phyloP scores from a whole-genome alignment of 2,329 filamentous ascomycete species.

The Penicillium vulpinum region DNA sequence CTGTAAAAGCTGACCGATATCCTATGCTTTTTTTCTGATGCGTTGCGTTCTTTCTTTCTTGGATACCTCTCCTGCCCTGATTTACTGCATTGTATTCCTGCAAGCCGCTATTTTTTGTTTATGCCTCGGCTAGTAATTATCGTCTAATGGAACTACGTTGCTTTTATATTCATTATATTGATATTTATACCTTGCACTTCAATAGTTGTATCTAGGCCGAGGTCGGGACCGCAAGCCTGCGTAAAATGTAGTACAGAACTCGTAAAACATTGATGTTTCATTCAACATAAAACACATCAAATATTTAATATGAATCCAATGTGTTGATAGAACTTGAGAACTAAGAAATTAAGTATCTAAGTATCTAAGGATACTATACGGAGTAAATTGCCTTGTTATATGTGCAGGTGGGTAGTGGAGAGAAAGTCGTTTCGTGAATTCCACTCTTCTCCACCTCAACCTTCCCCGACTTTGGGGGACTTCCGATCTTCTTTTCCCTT shows the following conservation, averaged over 20 bases:
- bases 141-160: slow-evolving; percentile 12
- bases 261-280: no score
- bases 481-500: background rate
- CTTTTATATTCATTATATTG: no score
- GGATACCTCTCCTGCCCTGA: slow-evolving; percentile 29
- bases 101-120: slow-evolving; percentile 16
- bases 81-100: slow-evolving; percentile 26
- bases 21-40: slow-evolving; percentile 4
- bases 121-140: slow-evolving; percentile 20
- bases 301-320: background rate
- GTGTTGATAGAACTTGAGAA: background rate
- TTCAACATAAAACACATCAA: background rate
- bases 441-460: slow-evolving; percentile 5
- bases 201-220: background rate
- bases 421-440: background rate
- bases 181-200: no score
- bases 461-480: slow-evolving; percentile 9
- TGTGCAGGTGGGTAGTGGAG: no score
- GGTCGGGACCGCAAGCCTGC: slow-evolving; percentile 2
- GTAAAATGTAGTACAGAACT: slow-evolving; percentile 8
- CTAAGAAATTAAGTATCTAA: background rate
- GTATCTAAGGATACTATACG: background rate
- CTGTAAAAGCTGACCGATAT: background rate
- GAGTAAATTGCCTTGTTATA: background rate
- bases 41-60: slow-evolving; percentile 18